These are phyloP conservation scores for Asterella californica DNA, from an alignment of 225 moss, liverwort and hornwort species.

Conservation along the genomic window DNA sequence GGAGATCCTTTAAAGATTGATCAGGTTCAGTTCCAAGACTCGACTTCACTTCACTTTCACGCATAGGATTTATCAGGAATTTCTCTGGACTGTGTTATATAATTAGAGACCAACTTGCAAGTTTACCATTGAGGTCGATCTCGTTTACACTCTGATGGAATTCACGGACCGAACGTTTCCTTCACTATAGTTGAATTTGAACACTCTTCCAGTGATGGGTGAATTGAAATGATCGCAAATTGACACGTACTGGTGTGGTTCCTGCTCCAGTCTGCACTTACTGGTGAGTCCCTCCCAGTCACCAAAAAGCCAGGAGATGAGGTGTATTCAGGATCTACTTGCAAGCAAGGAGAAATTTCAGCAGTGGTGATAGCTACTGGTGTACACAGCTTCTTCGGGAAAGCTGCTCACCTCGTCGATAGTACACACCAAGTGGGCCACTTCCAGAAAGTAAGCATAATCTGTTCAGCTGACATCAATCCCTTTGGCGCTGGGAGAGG, in stretches of 20 bases:
- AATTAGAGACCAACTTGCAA: neutral
- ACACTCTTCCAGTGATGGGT: too few species aligned
- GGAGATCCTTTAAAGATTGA: conserved; percentile 32
- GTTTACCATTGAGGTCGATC: neutral
- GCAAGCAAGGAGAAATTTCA: conserved; percentile 34
- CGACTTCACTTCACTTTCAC: neutral
- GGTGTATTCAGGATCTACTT: conserved; percentile 33
- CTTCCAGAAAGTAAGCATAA: conserved; percentile 67
- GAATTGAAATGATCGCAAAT: too few species aligned
- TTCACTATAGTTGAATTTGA: neutral
- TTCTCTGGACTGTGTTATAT: neutral
- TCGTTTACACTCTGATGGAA: too few species aligned
- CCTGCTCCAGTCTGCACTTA: conserved; percentile 30
- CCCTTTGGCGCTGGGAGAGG: too few species aligned
- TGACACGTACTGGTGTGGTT: too few species aligned
- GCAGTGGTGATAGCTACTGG: conserved; percentile 42
- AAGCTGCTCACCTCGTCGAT: conserved; percentile 77
- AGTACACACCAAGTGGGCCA: conserved; percentile 70
- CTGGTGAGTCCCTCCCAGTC: conserved; percentile 29
- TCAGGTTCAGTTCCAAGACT: conserved; percentile 11
- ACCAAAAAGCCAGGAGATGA: conserved; percentile 34
- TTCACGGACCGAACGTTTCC: neutral
- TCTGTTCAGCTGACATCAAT: neutral
- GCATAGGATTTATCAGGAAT: neutral
- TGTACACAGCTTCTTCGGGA: conserved; percentile 76